These are phyloP conservation scores for Rusavskia elegans DNA, from an alignment of 495 filamentous ascomycete species.

Conservation along the genomic window DNA sequence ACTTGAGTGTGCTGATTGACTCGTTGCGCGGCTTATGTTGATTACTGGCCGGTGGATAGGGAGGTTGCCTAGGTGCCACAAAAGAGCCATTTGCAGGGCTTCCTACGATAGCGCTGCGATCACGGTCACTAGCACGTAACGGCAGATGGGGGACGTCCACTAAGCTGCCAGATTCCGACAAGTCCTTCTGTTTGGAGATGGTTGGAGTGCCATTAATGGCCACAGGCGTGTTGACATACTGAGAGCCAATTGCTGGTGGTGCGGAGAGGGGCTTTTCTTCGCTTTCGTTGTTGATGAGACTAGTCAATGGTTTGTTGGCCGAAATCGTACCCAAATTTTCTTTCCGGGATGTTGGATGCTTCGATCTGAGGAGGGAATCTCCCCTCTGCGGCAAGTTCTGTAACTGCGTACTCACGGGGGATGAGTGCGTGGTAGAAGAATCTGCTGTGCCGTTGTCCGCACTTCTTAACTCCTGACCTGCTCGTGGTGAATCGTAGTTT, in stretches of 20 bases:
- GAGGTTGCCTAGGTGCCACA: conserved; percentile 46
- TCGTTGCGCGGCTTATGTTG: conserved; percentile 34
- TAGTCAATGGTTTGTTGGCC: conserved; percentile 7
- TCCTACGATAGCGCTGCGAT: conserved; percentile 6
- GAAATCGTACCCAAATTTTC: conserved; percentile 1
- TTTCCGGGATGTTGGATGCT: conserved; percentile 4
- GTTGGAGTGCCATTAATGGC: conserved; percentile 10
- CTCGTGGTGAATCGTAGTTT: conserved; percentile 18
- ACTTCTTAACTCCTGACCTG: conserved; percentile 24
- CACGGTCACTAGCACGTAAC: conserved; percentile 9
- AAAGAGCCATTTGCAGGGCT: conserved; percentile 36
- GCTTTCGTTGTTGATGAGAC: not conserved
- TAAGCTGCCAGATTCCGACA: conserved; percentile 12
- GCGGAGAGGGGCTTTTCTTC: conserved; percentile 12
- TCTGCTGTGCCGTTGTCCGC: conserved; percentile 26
- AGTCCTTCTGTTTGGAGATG: conserved; percentile 20
- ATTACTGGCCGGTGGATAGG: conserved; percentile 31
- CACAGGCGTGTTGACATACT: not conserved
- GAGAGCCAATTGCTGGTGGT: conserved; percentile 8
- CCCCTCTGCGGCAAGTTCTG: conserved; percentile 35
- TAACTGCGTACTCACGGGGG: conserved; percentile 12
- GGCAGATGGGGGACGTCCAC: conserved; percentile 11
- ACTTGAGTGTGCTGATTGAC: conserved; percentile 32
- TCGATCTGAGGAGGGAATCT: conserved; percentile 34
- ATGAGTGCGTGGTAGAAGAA: conserved; percentile 12